Evolutionary conservation across 192 early-diverging fungal species (phyloP).

Genomic region (Geranomyces michiganensis): DNA sequence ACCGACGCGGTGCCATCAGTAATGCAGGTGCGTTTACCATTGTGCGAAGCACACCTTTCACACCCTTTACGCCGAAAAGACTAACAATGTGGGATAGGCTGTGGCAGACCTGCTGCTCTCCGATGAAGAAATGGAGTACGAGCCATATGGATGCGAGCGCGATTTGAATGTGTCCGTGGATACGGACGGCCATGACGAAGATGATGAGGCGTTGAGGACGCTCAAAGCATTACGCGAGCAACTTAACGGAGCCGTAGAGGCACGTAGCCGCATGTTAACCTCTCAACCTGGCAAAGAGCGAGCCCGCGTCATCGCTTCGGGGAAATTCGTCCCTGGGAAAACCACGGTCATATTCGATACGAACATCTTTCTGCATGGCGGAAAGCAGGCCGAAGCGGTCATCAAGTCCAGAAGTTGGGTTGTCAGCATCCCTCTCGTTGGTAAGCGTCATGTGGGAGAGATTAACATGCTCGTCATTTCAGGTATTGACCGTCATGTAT

Average conservation of each 20-base stretch:
- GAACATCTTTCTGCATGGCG: slow-evolving; percentile 20
- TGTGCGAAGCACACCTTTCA: too few relatives aligned
- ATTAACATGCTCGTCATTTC: not conserved
- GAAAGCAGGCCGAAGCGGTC: slow-evolving; percentile 1
- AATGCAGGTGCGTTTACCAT: too few relatives aligned
- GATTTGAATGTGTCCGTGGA: not conserved
- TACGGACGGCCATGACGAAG: not conserved
- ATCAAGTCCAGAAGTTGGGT: slow-evolving; percentile 20
- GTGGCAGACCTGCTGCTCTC: not conserved
- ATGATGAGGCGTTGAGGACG: not conserved
- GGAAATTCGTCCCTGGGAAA: slow-evolving; percentile 13
- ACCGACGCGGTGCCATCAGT: too few relatives aligned
- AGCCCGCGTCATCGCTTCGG: not conserved
- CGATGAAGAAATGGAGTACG: slow-evolving; percentile 14
- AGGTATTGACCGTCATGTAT: not conserved
- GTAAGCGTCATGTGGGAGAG: slow-evolving; percentile 8
- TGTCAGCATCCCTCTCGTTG: slow-evolving; percentile 32
- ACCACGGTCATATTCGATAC: slow-evolving; percentile 35
- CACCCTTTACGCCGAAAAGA: too few relatives aligned
- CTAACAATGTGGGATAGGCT: too few relatives aligned
- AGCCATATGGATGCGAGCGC: slow-evolving; percentile 11
- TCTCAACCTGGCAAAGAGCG: slow-evolving; percentile 3
- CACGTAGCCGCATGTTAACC: not conserved
- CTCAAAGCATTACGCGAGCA: slow-evolving; percentile 1
- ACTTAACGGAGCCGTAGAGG: not conserved